Conservation (phyloP, 164 flowering plant genomes). For the Magnolia changhungtana region DNA sequence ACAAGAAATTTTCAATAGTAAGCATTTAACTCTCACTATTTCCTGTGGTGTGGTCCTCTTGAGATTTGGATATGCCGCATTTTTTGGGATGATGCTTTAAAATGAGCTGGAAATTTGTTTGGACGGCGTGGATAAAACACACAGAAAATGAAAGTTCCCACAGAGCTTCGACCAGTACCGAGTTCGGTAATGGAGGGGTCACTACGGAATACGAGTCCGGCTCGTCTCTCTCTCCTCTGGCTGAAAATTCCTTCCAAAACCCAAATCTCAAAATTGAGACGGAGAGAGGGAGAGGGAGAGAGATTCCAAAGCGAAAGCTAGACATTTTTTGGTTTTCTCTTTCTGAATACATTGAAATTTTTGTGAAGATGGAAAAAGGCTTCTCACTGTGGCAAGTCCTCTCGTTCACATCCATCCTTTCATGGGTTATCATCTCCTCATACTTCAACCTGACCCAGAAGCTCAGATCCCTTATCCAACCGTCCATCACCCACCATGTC, state of each 20-base stretch:
- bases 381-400: conserved; percentile 59
- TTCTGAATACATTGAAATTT: background rate
- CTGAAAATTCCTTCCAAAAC: background rate
- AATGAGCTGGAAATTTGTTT: too few species aligned
- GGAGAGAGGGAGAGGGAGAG: background rate
- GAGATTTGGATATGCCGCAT: too few species aligned
- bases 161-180: too few species aligned
- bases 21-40: too few species aligned
- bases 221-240: background rate
- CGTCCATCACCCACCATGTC: conserved; percentile 66
- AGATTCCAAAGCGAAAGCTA: background rate
- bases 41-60: too few species aligned
- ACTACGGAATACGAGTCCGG: background rate
- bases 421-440: conserved; percentile 67
- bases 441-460: conserved; percentile 52
- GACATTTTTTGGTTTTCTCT: too few species aligned
- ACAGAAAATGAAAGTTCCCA: too few species aligned
- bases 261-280: background rate
- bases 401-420: conserved; percentile 40
- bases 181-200: too few species aligned
- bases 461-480: conserved; percentile 72
- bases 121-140: too few species aligned
- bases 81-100: too few species aligned
- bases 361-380: conserved; percentile 43
- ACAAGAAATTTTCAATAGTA: too few species aligned